Evolutionary conservation across 2,329 filamentous ascomycete genomes (phyloP).

Genomic region (Fusarium bactridioides): DNA sequence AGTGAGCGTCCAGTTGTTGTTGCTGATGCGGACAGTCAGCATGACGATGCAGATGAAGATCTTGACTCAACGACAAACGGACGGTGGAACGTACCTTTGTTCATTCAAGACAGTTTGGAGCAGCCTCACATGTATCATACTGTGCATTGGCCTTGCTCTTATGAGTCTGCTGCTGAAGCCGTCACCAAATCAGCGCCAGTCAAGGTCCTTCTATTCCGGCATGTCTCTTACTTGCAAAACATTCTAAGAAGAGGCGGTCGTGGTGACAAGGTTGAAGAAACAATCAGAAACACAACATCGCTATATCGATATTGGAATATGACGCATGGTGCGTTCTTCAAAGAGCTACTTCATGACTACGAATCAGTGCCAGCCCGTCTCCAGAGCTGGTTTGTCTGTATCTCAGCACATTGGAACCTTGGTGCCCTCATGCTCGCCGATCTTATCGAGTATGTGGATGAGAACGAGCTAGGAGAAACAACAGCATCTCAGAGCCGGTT

Average conservation of each 20-base stretch:
- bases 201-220: constrained; percentile 65
- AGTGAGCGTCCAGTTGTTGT: constrained; percentile 48
- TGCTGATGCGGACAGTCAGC: constrained; percentile 50
- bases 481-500: constrained; percentile 34
- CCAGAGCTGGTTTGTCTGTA: constrained; percentile 66
- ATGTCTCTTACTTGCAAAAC: constrained; percentile 60
- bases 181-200: constrained; percentile 63
- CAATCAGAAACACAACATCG: constrained; percentile 55
- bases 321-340: constrained; percentile 60
- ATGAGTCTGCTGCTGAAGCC: constrained; percentile 56
- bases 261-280: constrained; percentile 54
- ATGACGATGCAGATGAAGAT: constrained; percentile 37
- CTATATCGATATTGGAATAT: constrained; percentile 64
- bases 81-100: constrained; percentile 35
- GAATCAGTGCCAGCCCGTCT: constrained; percentile 58
- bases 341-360: constrained; percentile 58
- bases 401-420: constrained; percentile 66
- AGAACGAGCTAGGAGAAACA: constrained; percentile 39
- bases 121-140: constrained; percentile 21
- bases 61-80: constrained; percentile 9
- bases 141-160: constrained; percentile 61
- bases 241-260: constrained; percentile 51
- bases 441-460: constrained; percentile 58
- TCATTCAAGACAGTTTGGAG: constrained; percentile 41
- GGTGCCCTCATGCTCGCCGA: constrained; percentile 63